A percentile compares a stretch with the other conserved stretches of the same genome.
phyloP scores from a whole-genome alignment of 2,329 filamentous ascomycete species.

The Decorospora gaudefroyi region DNA sequence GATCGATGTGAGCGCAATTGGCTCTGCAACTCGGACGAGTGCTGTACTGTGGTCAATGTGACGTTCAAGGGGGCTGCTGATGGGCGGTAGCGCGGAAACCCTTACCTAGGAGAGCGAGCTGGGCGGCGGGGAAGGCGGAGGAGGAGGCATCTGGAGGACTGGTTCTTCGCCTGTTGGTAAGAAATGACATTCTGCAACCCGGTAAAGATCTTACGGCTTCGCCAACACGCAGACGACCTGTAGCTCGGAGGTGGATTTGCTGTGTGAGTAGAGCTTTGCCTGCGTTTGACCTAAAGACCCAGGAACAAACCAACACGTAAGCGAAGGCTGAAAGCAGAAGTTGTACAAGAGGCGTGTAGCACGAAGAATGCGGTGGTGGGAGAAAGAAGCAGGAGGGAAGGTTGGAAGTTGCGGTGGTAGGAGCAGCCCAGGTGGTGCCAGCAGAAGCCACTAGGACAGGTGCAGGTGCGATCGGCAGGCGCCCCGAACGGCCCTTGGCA shows the following conservation, averaged over 20 bases:
- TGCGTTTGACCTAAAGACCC: slow-evolving; percentile 19
- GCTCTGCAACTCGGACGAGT: slow-evolving; percentile 89
- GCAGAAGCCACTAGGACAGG: slow-evolving; percentile 13
- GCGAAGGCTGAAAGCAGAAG: slow-evolving; percentile 6
- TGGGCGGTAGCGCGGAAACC: not conserved
- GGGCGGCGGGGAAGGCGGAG: slow-evolving; percentile 77
- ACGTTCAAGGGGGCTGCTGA: not conserved
- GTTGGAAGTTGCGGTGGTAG: too few relatives aligned
- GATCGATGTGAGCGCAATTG: slow-evolving; percentile 90
- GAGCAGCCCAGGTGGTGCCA: not conserved
- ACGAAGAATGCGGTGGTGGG: slow-evolving; percentile 1
- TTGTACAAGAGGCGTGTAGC: slow-evolving; percentile 4
- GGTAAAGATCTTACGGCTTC: slow-evolving; percentile 58
- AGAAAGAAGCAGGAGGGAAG: slow-evolving; percentile 13
- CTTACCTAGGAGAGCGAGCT: slow-evolving; percentile 84
- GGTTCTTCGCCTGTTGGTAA: slow-evolving; percentile 60
- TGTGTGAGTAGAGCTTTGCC: slow-evolving; percentile 19
- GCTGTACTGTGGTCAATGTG: slow-evolving; percentile 56
- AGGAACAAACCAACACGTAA: slow-evolving; percentile 7
- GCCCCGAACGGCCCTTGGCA: slow-evolving; percentile 14
- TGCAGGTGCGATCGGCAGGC: slow-evolving; percentile 18
- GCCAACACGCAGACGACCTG: slow-evolving; percentile 28
- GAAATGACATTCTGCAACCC: slow-evolving; percentile 60
- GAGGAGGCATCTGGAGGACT: slow-evolving; percentile 64
- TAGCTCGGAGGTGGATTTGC: slow-evolving; percentile 11